These are phyloP conservation scores for Westerdykella ornata DNA, from an alignment of 2,329 filamentous ascomycete genomes.

Conservation along the genomic window DNA sequence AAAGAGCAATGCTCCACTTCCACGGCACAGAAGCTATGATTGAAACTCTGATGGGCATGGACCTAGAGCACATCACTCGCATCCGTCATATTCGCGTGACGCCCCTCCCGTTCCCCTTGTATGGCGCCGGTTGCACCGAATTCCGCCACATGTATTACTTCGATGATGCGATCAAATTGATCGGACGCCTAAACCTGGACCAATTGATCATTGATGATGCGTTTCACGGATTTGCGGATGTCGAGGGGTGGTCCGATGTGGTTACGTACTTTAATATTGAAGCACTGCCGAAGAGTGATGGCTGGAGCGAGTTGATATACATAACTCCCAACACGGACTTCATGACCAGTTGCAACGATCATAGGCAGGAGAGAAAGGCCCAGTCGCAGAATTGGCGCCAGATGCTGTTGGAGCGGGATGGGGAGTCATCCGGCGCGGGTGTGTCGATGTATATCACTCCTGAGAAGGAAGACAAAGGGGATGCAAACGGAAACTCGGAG, in stretches of 20 bases:
- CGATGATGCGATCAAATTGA: constrained; percentile 23
- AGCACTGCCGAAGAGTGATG: constrained; percentile 25
- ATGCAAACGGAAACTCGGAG: background rate
- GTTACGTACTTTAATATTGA: constrained; percentile 34
- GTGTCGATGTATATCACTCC: constrained; percentile 32
- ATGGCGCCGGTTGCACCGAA: constrained; percentile 16
- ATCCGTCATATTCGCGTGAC: constrained; percentile 28
- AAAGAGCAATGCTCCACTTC: constrained; percentile 28
- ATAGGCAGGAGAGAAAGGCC: constrained; percentile 19
- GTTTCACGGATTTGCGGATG: constrained; percentile 32
- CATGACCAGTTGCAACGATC: constrained; percentile 29
- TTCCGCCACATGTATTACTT: constrained; percentile 32
- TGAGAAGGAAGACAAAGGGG: constrained; percentile 6
- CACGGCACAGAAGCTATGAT: constrained; percentile 30
- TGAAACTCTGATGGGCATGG: constrained; percentile 25
- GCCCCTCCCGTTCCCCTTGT: constrained; percentile 31
- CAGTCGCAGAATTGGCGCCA: constrained; percentile 29
- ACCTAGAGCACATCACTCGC: constrained; percentile 27
- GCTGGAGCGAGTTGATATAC: constrained; percentile 30
- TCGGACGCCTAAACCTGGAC: constrained; percentile 30
- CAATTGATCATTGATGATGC: constrained; percentile 29
- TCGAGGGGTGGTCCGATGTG: constrained; percentile 30
- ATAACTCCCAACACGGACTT: constrained; percentile 32
- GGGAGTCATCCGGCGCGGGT: constrained; percentile 20
- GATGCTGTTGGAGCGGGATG: constrained; percentile 26